Evolutionary conservation across 805 yeast genomes (phyloP).

Genomic region (Metschnikowia cubensis): DNA sequence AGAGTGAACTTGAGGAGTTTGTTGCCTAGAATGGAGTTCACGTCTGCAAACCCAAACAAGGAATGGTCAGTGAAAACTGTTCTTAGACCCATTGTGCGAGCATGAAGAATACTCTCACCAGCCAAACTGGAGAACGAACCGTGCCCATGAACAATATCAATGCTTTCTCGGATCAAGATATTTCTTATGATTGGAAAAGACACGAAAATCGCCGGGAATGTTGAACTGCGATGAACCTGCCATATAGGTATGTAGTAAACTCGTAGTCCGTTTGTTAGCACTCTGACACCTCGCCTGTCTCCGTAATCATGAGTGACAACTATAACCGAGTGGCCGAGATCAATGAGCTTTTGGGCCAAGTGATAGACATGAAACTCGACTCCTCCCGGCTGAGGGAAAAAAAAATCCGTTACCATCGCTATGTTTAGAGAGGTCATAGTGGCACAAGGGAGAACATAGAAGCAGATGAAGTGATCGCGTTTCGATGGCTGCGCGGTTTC

Average conservation of each 20-base stretch:
- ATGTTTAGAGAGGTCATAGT: conserved; percentile 24
- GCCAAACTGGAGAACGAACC: conserved; percentile 84
- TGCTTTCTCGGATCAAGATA: conserved; percentile 77
- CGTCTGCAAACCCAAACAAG: conserved; percentile 86
- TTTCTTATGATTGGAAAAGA: conserved; percentile 82
- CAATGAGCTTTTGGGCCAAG: conserved; percentile 75
- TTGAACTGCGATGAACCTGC: conserved; percentile 76
- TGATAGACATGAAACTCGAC: conserved; percentile 95
- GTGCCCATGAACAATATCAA: conserved; percentile 92
- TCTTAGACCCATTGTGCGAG: conserved; percentile 83
- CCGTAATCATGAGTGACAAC: conserved; percentile 88
- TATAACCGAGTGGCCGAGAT: conserved; percentile 79
- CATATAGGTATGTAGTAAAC: conserved; percentile 86
- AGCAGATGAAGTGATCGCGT: neutral
- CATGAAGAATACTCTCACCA: conserved; percentile 90
- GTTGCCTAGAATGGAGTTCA: conserved; percentile 80
- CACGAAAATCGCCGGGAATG: conserved; percentile 86
- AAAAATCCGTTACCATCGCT: conserved; percentile 90
- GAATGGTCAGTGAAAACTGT: conserved; percentile 97
- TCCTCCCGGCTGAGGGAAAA: conserved; percentile 98
- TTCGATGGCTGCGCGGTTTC: conserved; percentile 1
- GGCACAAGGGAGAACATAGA: neutral
- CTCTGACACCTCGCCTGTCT: conserved; percentile 75
- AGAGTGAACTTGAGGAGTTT: conserved; percentile 79
- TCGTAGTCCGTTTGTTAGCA: conserved; percentile 83